Base-by-base conservation (phyloP, 1,139 yeast genomes). In the Suhomyces ambrosiae region DNA sequence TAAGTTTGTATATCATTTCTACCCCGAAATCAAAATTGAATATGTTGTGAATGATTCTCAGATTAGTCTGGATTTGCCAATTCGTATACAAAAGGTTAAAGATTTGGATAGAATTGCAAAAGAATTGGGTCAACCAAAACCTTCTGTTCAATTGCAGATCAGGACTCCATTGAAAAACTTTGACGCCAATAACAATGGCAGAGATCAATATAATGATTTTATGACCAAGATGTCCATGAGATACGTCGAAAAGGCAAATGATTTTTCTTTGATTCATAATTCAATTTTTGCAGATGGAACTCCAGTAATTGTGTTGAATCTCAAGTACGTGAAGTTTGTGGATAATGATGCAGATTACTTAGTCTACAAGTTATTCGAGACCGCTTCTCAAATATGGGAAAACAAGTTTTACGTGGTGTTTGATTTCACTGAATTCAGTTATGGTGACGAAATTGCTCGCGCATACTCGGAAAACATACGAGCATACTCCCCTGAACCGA, bases 331-430 rank as follows among this genome's bases (percentile, higher is more conserved):
- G 48, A 57, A 61, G 32, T 52, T 66, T 32, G 60, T 75, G 9
- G 67, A 69, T 8, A 52, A 69, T 32, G 86, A 83, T 42, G 61
- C 76, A 1, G 83, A 83, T 32, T 63, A 76, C 7, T 63, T 83
- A 29, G 65, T 80, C 8, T 87, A 77, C 57, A 74, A 83, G 47
- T 54, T 82, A 15, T 73, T 86, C 45, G 92, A 86, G 50, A 74
- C 81, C 8, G 77, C 85, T 12, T 74, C 83, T 40, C 86, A 83
- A 52, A 73, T 86, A 34, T 86, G 95, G 95, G 80, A 81, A 15
- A 73, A 78, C 32, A 79, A 78, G 44, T 87, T 75, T 53, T 76
- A 79, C 44, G 44, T 82, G 41, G 74, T 87, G 5, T 56, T 80
- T 45, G 96, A 88, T 57, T 79, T 86, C 46, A 84, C 95, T 0